phyloP scores from a whole-genome alignment of 2,329 filamentous ascomycete species.

The Beauveria scarabaeidicola region DNA sequence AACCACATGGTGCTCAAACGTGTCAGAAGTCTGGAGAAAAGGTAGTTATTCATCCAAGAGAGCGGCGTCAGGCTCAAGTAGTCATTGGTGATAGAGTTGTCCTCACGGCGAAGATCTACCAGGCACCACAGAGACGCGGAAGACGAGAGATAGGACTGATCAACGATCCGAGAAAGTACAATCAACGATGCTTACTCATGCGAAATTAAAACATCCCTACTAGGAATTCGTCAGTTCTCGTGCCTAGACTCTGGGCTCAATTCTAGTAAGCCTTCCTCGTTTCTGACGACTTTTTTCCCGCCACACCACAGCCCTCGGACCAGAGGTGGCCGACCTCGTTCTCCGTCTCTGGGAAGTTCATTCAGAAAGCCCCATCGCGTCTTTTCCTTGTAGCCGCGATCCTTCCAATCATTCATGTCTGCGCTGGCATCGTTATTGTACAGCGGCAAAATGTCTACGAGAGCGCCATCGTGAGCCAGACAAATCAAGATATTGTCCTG shows the following conservation, averaged over 20 bases:
- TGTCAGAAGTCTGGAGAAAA: too few species aligned
- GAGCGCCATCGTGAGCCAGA: slow-evolving; percentile 6
- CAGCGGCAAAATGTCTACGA: not conserved
- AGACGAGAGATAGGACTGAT: too few species aligned
- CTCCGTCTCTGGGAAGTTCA: slow-evolving; percentile 1
- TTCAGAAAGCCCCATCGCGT: slow-evolving; percentile 4
- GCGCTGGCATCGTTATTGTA: not conserved
- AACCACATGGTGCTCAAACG: too few species aligned
- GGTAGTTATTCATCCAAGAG: too few species aligned
- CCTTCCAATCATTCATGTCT: slow-evolving; percentile 3
- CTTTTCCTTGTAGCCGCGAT: slow-evolving; percentile 1
- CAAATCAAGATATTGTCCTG: slow-evolving; percentile 8
- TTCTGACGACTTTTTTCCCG: not conserved
- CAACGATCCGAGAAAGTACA: too few species aligned
- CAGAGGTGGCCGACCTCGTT: not conserved
- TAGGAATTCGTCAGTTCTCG: too few species aligned
- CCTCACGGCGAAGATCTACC: too few species aligned
- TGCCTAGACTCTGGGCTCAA: not conserved
- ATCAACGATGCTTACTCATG: too few species aligned
- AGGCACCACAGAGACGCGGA: too few species aligned
- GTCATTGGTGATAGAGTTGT: too few species aligned
- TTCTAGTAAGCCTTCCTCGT: not conserved
- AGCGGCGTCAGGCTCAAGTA: too few species aligned
- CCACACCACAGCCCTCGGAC: not conserved
- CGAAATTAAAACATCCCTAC: too few species aligned